Percentiles rank a stretch among this genome's conserved stretches.
Evolutionary conservation across 208 protist species (phyloP).

Genomic region (Leishmania amazonensis): DNA sequence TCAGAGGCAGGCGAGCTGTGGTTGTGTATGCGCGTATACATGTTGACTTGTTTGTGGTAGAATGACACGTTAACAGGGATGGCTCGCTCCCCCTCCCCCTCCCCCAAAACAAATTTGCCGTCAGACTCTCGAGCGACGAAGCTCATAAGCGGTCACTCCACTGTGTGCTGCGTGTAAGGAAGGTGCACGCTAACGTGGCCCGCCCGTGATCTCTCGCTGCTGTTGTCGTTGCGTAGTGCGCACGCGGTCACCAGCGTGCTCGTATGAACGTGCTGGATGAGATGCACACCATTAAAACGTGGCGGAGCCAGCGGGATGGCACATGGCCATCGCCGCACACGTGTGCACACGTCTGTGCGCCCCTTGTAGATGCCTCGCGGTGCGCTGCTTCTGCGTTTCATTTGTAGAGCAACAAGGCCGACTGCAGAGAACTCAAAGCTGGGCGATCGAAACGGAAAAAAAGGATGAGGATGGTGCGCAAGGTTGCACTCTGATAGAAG

Average conservation of each 20-base stretch:
- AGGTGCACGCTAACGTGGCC: neutral
- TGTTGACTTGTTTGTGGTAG: neutral
- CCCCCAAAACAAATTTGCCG: neutral
- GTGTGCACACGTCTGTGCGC: neutral
- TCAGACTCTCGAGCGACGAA: neutral
- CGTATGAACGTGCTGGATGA: neutral
- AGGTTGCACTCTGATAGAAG: no score
- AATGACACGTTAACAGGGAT: neutral
- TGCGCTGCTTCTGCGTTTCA: neutral
- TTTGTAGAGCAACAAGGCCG: neutral
- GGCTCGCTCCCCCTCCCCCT: neutral
- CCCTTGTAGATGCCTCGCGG: neutral
- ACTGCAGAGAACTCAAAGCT: neutral
- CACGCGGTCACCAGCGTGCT: neutral
- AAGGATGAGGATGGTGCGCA: no score
- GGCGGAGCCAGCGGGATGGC: neutral
- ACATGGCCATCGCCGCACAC: neutral
- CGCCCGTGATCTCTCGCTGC: neutral
- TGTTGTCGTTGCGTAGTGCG: neutral
- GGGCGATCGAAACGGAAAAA: neutral
- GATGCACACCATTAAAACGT: neutral
- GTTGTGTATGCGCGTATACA: neutral
- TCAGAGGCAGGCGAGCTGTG: neutral
- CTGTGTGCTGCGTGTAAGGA: neutral
- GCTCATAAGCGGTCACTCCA: neutral